A percentile compares a stretch with the other conserved stretches of the same genome.
Conservation (phyloP, 345 rosid species). For the Reutealis trisperma region DNA sequence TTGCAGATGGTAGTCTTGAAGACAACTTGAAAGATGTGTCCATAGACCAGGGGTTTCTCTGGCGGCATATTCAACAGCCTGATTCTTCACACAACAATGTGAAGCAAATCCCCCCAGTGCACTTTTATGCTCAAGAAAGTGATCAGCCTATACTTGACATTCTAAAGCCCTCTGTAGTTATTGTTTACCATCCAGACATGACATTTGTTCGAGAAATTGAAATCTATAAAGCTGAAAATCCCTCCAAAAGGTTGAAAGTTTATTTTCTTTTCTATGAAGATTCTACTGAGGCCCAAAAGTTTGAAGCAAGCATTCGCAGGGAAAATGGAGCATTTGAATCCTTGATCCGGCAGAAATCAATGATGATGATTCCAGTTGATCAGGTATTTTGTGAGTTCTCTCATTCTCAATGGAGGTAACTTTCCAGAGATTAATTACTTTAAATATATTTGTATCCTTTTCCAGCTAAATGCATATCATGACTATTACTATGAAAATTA, state of each 20-base stretch:
- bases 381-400: slow-evolving; percentile 50
- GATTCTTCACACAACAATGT: slow-evolving; percentile 17
- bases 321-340: slow-evolving; percentile 97
- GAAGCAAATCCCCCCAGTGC: slow-evolving; percentile 66
- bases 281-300: slow-evolving; percentile 89
- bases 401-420: background rate
- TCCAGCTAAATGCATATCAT: background rate
- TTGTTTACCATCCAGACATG: slow-evolving; percentile 92
- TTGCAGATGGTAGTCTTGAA: slow-evolving; percentile 23
- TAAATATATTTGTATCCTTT: background rate
- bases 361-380: slow-evolving; percentile 95
- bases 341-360: slow-evolving; percentile 87
- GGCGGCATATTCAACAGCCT: slow-evolving; percentile 25
- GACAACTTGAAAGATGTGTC: slow-evolving; percentile 16
- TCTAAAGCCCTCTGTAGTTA: slow-evolving; percentile 71
- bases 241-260: slow-evolving; percentile 68
- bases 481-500: background rate
- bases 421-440: background rate
- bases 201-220: slow-evolving; percentile 88
- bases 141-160: slow-evolving; percentile 76
- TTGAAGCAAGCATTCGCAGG: slow-evolving; percentile 90
- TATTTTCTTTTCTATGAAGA: slow-evolving; percentile 92
- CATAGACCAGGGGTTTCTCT: slow-evolving; percentile 25
- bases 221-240: slow-evolving; percentile 92
- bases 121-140: slow-evolving; percentile 82